phyloP scores from a whole-genome alignment of 2,329 filamentous ascomycete genomes.

The Dothideomycetidae sp. region DNA sequence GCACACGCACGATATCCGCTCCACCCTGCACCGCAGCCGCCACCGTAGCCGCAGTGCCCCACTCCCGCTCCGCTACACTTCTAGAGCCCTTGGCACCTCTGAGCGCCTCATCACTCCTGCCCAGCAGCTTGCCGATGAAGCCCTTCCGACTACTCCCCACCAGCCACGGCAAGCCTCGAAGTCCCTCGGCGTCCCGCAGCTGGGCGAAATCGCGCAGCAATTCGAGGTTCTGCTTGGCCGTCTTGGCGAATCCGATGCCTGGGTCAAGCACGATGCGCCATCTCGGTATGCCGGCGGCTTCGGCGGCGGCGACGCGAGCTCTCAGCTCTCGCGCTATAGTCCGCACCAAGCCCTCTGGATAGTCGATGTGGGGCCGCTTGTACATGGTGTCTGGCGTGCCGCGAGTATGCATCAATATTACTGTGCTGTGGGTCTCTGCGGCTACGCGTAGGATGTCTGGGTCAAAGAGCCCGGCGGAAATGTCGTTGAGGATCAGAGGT shows the following conservation, averaged over 20 bases:
- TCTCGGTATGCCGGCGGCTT: slow-evolving; percentile 66
- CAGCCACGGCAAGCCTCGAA: slow-evolving; percentile 69
- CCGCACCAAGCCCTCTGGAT: slow-evolving; percentile 52
- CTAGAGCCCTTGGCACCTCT: neutral
- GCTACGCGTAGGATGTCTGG: slow-evolving; percentile 68
- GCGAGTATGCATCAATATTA: slow-evolving; percentile 87
- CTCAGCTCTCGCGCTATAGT: slow-evolving; percentile 55
- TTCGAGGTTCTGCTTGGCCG: slow-evolving; percentile 63
- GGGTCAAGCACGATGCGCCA: slow-evolving; percentile 96
- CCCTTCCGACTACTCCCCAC: slow-evolving; percentile 78
- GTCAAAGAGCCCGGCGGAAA: slow-evolving; percentile 72
- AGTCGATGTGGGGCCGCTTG: slow-evolving; percentile 38
- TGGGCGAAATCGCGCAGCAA: slow-evolving; percentile 59
- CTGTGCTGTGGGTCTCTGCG: slow-evolving; percentile 61
- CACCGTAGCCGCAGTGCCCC: slow-evolving; percentile 81
- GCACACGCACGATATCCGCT: slow-evolving; percentile 82
- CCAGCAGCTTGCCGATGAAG: slow-evolving; percentile 75
- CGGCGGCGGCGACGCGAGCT: slow-evolving; percentile 56
- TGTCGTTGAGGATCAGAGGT: slow-evolving; percentile 77
- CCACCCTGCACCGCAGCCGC: slow-evolving; percentile 74
- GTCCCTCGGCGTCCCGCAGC: slow-evolving; percentile 44
- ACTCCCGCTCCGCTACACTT: slow-evolving; percentile 22
- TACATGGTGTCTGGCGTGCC: slow-evolving; percentile 76
- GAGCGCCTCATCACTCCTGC: slow-evolving; percentile 18
- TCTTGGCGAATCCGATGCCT: slow-evolving; percentile 88